Conservation (phyloP, 352 stramenopile species). For the Phytophthora cajani region DNA sequence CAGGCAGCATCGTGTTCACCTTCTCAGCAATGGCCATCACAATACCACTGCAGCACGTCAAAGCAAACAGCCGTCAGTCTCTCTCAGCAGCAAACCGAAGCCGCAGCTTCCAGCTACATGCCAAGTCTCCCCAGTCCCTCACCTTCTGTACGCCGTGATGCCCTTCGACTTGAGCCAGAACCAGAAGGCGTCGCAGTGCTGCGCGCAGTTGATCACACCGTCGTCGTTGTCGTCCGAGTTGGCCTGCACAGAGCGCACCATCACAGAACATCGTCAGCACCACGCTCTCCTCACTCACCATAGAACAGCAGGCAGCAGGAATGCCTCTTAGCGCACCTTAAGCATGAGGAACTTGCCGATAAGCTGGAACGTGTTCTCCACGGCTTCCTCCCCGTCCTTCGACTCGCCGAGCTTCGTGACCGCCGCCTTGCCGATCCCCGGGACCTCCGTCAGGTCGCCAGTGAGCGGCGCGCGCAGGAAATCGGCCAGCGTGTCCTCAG, state of each 20-base stretch:
- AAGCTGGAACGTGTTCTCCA: constrained; percentile 98
- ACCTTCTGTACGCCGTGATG: constrained; percentile 94
- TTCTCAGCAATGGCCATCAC: constrained; percentile 98
- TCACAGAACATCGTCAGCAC: constrained; percentile 11
- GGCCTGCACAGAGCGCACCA: constrained; percentile 43
- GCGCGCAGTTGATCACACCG: constrained; percentile 90
- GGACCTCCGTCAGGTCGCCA: constrained; percentile 94
- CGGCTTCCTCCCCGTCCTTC: constrained; percentile 81
- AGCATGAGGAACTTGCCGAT: constrained; percentile 95
- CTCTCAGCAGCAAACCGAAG: background rate
- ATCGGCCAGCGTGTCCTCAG: constrained; percentile 91
- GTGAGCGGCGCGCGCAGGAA: constrained; percentile 93
- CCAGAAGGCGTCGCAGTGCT: constrained; percentile 98
- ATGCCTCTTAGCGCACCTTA: constrained; percentile 53
- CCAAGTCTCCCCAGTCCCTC: background rate
- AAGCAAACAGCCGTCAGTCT: constrained; percentile 18
- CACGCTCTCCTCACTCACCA: background rate
- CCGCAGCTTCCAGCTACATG: background rate
- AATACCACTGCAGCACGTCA: constrained; percentile 84
- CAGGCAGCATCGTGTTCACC: constrained; percentile 96
- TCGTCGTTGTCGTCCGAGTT: constrained; percentile 91
- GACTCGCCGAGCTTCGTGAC: constrained; percentile 84
- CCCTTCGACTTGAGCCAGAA: constrained; percentile 96
- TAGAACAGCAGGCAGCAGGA: background rate
- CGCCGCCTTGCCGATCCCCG: constrained; percentile 93